These are phyloP conservation scores for Podaxis pistillaris DNA, from an alignment of 768 basidiomycete species.

Conservation along the genomic window DNA sequence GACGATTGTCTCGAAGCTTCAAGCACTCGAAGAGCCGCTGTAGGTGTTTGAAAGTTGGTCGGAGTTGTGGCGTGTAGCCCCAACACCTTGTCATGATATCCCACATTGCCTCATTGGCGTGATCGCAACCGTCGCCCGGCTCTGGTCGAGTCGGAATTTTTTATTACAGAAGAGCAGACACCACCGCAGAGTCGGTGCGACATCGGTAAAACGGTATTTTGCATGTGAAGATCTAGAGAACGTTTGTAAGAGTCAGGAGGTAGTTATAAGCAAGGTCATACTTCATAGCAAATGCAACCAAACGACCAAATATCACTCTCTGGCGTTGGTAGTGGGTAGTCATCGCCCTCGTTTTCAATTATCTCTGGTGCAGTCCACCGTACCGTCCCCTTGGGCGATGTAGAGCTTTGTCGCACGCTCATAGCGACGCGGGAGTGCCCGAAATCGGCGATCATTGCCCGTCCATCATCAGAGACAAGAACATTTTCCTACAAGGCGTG, in stretches of 20 bases:
- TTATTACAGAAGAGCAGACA: not conserved
- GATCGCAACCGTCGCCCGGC: not conserved
- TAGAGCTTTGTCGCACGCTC: too few species aligned
- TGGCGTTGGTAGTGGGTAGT: not conserved
- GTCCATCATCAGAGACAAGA: too few species aligned
- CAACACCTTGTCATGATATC: not conserved
- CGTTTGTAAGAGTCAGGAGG: too few species aligned
- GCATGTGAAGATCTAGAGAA: not conserved
- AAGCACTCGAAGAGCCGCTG: not conserved
- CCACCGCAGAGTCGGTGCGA: not conserved
- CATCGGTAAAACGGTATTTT: not conserved
- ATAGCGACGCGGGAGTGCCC: too few species aligned
- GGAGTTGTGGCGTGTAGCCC: not conserved
- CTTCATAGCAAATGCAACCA: not conserved
- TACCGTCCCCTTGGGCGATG: too few species aligned
- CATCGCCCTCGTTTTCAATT: not conserved
- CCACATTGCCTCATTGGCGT: not conserved
- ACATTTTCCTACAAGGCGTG: too few species aligned
- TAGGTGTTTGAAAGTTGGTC: not conserved
- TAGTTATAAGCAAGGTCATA: not conserved
- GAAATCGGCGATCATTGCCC: too few species aligned
- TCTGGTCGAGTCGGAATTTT: not conserved
- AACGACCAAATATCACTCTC: not conserved
- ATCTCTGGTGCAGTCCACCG: not conserved
- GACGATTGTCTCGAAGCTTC: not conserved